A percentile compares a stretch with the other conserved stretches of the same genome.
Evolutionary conservation across 176 grass and related monocot species (phyloP).

Genomic region (Phragmites australis): DNA sequence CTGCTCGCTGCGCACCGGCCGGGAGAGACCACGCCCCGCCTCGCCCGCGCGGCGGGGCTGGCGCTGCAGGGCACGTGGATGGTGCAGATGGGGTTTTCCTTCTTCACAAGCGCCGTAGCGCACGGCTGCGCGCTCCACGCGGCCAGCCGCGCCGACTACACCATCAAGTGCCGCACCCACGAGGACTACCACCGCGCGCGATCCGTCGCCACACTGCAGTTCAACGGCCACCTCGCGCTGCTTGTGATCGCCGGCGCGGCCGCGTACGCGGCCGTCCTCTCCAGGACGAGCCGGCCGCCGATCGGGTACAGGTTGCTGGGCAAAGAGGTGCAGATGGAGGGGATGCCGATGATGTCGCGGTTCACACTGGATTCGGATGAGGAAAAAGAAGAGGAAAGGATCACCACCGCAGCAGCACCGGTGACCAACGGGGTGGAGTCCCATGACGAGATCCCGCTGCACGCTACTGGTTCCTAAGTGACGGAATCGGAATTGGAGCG

Average conservation of each 20-base stretch:
- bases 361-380: slow-evolving; percentile 84
- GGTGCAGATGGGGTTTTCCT: slow-evolving; percentile 95
- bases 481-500: neutral
- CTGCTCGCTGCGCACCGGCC: slow-evolving; percentile 60
- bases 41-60: slow-evolving; percentile 70
- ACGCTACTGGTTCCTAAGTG: slow-evolving; percentile 46
- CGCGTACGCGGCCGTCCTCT: slow-evolving; percentile 43
- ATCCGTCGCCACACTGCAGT: slow-evolving; percentile 83
- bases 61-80: slow-evolving; percentile 95
- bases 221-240: slow-evolving; percentile 88
- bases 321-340: slow-evolving; percentile 88
- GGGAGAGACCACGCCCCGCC: slow-evolving; percentile 31
- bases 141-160: slow-evolving; percentile 62
- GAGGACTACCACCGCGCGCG: slow-evolving; percentile 95
- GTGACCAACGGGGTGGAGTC: slow-evolving; percentile 39
- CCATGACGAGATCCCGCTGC: slow-evolving; percentile 38
- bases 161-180: slow-evolving; percentile 85
- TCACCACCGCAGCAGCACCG: neutral
- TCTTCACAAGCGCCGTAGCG: slow-evolving; percentile 77
- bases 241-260: slow-evolving; percentile 53
- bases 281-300: neutral
- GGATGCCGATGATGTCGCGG: slow-evolving; percentile 29
- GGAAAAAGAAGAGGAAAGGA: slow-evolving; percentile 58
- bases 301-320: slow-evolving; percentile 63
- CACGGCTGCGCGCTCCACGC: slow-evolving; percentile 66